Base-by-base conservation (phyloP, 2,329 filamentous ascomycete genomes). In the Aureobasidium sp. region DNA sequence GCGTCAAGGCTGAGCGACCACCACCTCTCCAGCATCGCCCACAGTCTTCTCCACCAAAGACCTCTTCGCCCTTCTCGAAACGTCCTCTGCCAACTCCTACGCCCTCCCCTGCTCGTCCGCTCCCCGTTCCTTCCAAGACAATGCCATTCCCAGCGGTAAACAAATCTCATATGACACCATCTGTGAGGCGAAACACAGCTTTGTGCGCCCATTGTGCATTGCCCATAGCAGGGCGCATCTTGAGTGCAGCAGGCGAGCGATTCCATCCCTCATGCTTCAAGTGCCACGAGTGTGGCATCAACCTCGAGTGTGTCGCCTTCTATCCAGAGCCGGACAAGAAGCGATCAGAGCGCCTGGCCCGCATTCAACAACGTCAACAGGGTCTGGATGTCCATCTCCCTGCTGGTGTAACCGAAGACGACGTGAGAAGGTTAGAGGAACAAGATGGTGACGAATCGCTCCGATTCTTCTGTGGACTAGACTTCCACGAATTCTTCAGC, bases 391-490 rank as follows among this genome's bases (percentile, higher is more conserved):
- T 89, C 17, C 50, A 64, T 11, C 76, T 84, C 6, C 86, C 89
- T 62, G 77, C 81, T 54, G 84, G 2, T 83, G 82, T 31, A 77
- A 83, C 82, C 74, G 80, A 80, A 2, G 86, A 89, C 40, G 66
- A 70, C 15, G 47, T 67, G 25, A 47, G 71, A 29, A 47, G 64
- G 23, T 62, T 66, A 3, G 70, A 70, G 57, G 63, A 61, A 29
- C 69, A 74, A 42, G 88, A 93, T 67, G 86, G 87, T 43, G 88
- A 93, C 70, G 81, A 83, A 38, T 79, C 84, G 11, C 76, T 90
- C 47, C 85, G 93, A 11, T 97, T 97, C 81, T 99, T 89, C 77
- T 99, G 94, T 75, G 93, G 97, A 71, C 82, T 99, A n/a, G 94
- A 99, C 77, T 99, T 92, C 83, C 94, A 99, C 74, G 94, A 99